Percentiles rank a stretch among this genome's conserved stretches.
Conservation (phyloP, 2,329 filamentous ascomycete genomes). For the Aspergillus transmontanensis region DNA sequence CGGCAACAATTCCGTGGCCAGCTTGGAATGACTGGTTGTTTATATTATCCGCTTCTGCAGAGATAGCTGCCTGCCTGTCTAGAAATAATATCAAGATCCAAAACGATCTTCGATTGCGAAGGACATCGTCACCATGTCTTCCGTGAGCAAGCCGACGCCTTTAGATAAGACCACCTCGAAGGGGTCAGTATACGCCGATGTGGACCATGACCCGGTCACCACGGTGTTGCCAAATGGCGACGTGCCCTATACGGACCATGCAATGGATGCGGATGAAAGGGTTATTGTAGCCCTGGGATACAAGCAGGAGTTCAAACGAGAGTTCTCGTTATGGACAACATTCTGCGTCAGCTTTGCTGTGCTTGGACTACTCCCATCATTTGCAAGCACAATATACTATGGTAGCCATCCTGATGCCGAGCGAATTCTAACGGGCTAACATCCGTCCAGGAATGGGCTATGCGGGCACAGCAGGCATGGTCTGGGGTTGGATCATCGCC, state of each 20-base stretch:
- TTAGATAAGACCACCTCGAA: constrained; percentile 13
- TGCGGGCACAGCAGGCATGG: constrained; percentile 65
- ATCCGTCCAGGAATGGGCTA: constrained; percentile 50
- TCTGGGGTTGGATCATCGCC: constrained; percentile 75
- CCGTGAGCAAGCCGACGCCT: not conserved
- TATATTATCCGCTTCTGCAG: not conserved
- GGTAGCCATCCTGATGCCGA: constrained; percentile 49
- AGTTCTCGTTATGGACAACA: constrained; percentile 73
- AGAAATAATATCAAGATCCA: not conserved
- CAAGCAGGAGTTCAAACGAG: constrained; percentile 67
- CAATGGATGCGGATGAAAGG: constrained; percentile 44
- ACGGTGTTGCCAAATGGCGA: constrained; percentile 42
- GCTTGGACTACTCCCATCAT: constrained; percentile 69
- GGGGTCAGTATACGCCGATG: constrained; percentile 21
- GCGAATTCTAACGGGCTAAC: constrained; percentile 8
- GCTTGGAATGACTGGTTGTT: not conserved
- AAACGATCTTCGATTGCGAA: not conserved
- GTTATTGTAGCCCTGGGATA: constrained; percentile 51
- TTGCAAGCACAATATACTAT: constrained; percentile 72
- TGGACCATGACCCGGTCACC: constrained; percentile 38
- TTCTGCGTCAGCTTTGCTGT: constrained; percentile 77
- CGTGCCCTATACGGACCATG: constrained; percentile 37
- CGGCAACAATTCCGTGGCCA: not conserved
- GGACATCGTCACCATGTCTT: not conserved
- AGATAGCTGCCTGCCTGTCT: not conserved